phyloP scores from a whole-genome alignment of 768 basidiomycete species.

The Plicaturopsis crispa region DNA sequence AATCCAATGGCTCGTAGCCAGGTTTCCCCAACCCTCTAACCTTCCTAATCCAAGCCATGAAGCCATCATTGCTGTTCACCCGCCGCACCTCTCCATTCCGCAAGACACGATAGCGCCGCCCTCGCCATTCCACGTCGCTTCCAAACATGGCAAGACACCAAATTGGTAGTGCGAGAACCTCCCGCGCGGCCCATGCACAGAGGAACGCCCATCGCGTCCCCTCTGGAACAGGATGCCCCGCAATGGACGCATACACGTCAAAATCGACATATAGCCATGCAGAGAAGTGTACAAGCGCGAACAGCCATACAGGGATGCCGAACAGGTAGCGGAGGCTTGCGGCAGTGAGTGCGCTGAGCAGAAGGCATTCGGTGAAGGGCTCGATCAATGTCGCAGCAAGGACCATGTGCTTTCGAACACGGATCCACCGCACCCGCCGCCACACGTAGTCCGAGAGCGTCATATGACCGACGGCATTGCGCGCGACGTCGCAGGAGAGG shows the following conservation, averaged over 20 bases:
- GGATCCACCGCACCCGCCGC: conserved; percentile 92
- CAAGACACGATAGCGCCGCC: conserved; percentile 65
- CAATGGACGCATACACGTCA: conserved; percentile 73
- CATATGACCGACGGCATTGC: conserved; percentile 88
- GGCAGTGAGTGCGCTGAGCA: conserved; percentile 60
- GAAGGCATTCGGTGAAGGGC: conserved; percentile 85
- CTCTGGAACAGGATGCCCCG: conserved; percentile 50
- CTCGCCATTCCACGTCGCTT: conserved; percentile 77
- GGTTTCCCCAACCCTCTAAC: too few relatives aligned
- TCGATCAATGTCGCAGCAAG: conserved; percentile 80
- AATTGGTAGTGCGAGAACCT: conserved; percentile 82
- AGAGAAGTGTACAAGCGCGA: conserved; percentile 51
- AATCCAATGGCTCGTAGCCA: too few relatives aligned
- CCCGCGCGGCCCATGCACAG: conserved; percentile 72
- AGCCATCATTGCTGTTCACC: conserved; percentile 12
- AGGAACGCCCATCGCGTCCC: conserved; percentile 52
- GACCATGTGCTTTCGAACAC: conserved; percentile 94
- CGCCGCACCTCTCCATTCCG: conserved; percentile 62
- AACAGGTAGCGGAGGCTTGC: conserved; percentile 44
- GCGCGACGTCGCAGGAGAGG: conserved; percentile 84
- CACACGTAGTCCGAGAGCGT: conserved; percentile 76
- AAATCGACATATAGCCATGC: conserved; percentile 77
- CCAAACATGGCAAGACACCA: conserved; percentile 80
- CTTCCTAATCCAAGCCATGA: too few relatives aligned
- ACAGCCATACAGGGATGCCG: conserved; percentile 44